Evolutionary conservation across 257 asterid genomes (phyloP).

Genomic region (Nicotiana tabacum): DNA sequence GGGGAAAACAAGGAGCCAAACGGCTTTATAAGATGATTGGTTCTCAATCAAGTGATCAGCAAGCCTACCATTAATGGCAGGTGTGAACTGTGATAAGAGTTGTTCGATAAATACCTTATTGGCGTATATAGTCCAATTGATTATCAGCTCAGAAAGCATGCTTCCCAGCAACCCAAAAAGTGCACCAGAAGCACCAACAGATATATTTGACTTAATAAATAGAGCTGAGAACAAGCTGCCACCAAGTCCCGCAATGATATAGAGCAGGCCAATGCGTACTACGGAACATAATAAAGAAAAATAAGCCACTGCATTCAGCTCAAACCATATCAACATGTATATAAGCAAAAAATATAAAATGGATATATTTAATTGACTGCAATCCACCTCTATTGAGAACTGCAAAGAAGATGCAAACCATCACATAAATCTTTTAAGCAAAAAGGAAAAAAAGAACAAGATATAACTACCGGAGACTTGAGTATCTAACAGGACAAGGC

Average conservation of each 20-base stretch:
- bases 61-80: background rate
- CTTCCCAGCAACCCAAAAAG: conserved; percentile 87
- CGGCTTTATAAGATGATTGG: background rate
- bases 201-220: conserved; percentile 73
- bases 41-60: background rate
- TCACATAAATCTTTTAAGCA: background rate
- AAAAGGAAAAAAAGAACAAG: background rate
- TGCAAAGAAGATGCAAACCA: background rate
- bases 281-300: conserved; percentile 14
- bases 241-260: conserved; percentile 80
- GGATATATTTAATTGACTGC: background rate
- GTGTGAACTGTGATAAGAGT: background rate
- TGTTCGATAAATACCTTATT: conserved; percentile 54
- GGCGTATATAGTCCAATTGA: conserved; percentile 85
- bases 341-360: background rate
- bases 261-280: conserved; percentile 77
- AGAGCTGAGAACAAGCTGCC: conserved; percentile 81
- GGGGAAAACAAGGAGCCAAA: background rate
- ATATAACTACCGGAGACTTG: background rate
- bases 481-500: background rate
- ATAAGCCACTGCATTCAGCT: background rate
- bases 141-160: conserved; percentile 85
- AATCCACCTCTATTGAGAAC: background rate
- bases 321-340: background rate
- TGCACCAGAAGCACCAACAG: conserved; percentile 97